A percentile compares a stretch with the other conserved stretches of the same genome.
Evolutionary conservation across 1,139 yeast species (phyloP).

Genomic region (Candida tetrigidarum): DNA sequence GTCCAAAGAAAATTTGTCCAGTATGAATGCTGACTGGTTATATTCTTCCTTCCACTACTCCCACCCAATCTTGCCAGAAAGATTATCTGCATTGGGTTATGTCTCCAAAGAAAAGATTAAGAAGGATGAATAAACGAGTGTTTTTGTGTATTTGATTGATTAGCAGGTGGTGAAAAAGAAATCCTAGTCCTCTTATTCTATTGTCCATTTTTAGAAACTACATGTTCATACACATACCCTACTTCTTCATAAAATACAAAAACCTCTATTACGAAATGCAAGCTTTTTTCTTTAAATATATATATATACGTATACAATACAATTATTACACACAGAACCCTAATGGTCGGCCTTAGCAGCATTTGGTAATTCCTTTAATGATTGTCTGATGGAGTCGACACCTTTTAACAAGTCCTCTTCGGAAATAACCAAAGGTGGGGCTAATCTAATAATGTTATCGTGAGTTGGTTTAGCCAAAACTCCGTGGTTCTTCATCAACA

Average conservation of each 20-base stretch:
- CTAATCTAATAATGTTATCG: slow-evolving; percentile 92
- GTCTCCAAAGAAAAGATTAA: slow-evolving; percentile 48
- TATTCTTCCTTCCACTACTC: slow-evolving; percentile 88
- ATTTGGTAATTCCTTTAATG: slow-evolving; percentile 62
- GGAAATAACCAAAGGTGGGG: slow-evolving; percentile 93
- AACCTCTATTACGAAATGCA: not conserved
- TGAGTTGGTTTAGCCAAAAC: slow-evolving; percentile 97
- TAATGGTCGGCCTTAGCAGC: slow-evolving; percentile 51
- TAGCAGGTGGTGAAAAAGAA: no score
- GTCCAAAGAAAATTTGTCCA: slow-evolving; percentile 78
- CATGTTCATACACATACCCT: not conserved
- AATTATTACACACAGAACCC: slow-evolving; percentile 9
- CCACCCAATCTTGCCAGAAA: slow-evolving; percentile 90
- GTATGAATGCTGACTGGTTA: slow-evolving; percentile 87
- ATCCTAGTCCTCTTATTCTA: not conserved
- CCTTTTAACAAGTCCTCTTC: slow-evolving; percentile 87
- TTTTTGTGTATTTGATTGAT: not conserved
- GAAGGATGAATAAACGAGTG: slow-evolving; percentile 45
- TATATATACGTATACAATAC: not conserved
- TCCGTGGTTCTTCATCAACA: slow-evolving; percentile 87
- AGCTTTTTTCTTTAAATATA: not conserved
- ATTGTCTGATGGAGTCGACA: slow-evolving; percentile 67
- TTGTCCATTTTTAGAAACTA: not conserved
- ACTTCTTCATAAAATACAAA: not conserved
- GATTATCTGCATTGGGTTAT: slow-evolving; percentile 73